Evolutionary conservation across 352 stramenopile species (phyloP).

Genomic region (Globisporangium uncinulatum): DNA sequence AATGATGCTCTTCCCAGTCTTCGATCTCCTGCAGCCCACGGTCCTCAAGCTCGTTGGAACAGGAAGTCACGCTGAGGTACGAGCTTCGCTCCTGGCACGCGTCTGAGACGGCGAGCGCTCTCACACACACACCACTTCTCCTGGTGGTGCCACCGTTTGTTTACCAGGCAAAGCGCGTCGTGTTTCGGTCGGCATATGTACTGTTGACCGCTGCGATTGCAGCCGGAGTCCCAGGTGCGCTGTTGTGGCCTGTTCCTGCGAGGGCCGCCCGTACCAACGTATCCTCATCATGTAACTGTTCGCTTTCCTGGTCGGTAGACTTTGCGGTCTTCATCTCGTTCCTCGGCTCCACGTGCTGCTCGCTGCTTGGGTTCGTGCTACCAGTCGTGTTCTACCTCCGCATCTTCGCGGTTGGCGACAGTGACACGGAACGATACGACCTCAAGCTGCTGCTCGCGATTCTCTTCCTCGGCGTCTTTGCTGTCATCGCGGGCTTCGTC

Average conservation of each 20-base stretch:
- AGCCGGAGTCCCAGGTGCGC: slow-evolving; percentile 59
- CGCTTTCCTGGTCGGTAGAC: slow-evolving; percentile 35
- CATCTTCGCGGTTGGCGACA: slow-evolving; percentile 47
- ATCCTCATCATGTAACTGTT: too few species aligned
- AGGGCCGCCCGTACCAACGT: too few species aligned
- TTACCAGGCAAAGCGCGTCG: too few species aligned
- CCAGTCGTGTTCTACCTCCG: slow-evolving; percentile 81
- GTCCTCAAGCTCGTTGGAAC: slow-evolving; percentile 44
- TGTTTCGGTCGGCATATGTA: slow-evolving; percentile 29
- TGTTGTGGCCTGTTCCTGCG: background rate
- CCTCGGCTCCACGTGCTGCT: slow-evolving; percentile 88
- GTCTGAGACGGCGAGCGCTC: slow-evolving; percentile 11
- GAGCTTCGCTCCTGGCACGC: too few species aligned
- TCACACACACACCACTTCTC: too few species aligned
- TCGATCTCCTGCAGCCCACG: too few species aligned
- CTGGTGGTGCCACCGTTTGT: too few species aligned
- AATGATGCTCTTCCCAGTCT: slow-evolving; percentile 92
- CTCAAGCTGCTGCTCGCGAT: slow-evolving; percentile 26
- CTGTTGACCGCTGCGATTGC: slow-evolving; percentile 81
- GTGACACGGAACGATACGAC: too few species aligned
- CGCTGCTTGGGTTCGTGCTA: slow-evolving; percentile 86
- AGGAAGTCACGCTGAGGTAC: too few species aligned
- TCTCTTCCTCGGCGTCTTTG: slow-evolving; percentile 27
- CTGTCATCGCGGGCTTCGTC: too few species aligned
- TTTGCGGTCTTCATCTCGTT: slow-evolving; percentile 91